Base-by-base conservation (phyloP, 345 rosid genomes). In the Ceriops decandra region DNA sequence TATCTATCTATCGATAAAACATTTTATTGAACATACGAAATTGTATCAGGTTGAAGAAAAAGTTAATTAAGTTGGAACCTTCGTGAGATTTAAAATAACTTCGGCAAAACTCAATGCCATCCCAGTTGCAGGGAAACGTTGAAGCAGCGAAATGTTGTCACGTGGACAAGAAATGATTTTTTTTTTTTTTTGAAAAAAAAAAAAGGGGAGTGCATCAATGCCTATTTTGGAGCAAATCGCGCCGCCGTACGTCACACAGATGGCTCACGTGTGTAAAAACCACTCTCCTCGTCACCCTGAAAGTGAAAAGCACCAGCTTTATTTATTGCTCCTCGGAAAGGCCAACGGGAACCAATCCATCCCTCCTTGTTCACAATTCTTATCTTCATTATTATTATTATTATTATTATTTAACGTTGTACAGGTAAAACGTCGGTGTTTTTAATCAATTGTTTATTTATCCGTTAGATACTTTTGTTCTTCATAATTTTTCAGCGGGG, bases 161-260 rank as follows among this genome's bases (percentile, higher is more conserved):
- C 65, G 66, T 60, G 65, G 64, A 20, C 26, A 57, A 65, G 16
- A 16, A 35, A 53, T 24, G n/a, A 38, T 5, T 22, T 22, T 22
- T 22, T 21, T 22, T 22, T 22, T 22, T 22, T 22, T 22, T 22
- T 22, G 24, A 22, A 22, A 22, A 22, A 22, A 22, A 22, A 9
- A 24, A 54, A 13, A 33, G 67, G 53, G 42, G 62, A 26, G 3
- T 0, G 16, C 16, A 17, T 62, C n/a, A 26, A 2, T 26, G 26
- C 7, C 31, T 49, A 7, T 27, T 28, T 4, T 68, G 62, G 80
- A 79, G n/a, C 75, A 68, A 42, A 65, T 11, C 53, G 47, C 60
- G 82, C 81, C 73, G 81, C 81, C 82, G 70, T 76, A 53, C 85
- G 82, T 82, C 82, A 79, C 64, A 13, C 49, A 1, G 17, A 42